Base-by-base conservation (phyloP, 202 grass and related monocot genomes). In the Alloteropsis angusta region DNA sequence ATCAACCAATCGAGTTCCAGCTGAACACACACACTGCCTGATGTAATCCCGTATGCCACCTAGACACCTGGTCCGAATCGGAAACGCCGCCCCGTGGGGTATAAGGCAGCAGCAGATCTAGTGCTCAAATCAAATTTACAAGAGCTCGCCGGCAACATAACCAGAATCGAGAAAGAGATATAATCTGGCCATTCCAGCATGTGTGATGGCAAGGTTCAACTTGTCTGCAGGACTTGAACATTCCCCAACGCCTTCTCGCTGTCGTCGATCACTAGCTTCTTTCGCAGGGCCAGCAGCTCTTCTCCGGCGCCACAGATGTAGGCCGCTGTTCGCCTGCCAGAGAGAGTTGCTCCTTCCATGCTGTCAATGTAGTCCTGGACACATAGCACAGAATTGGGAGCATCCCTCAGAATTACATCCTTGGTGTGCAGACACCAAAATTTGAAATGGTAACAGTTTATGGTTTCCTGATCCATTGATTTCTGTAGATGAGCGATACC, bases 261-360 rank as follows among this genome's bases (percentile, higher is more conserved):
- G 39, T 82, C 61, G 0, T 64, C 76, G 0, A 82, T 85, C 21
- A 63, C 14, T 16, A 97, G 68, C 64, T 87, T 97, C 68, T 94
- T 97, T 55, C 87, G 76, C 25, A 94, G 86, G 22, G 85, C 72
- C 37, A 71, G 16, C 7, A 97, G 47, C 57, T 94, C 83, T 85
- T 94, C 91, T 0, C 95, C 95, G 1, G 89, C 76, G 5, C 67
- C 56, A 2, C 95, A 97, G 68, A 97, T 90, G 69, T 94, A 97
- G 23, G 89, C 91, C 0, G 91, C 83, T 0, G 95, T 86, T 82
- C 85, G 87, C 77, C 95, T 74, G 21, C 95, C 95, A 14, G 95
- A 97, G 34, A 97, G 91, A 69, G 95, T 97, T 25, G 94, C 94
- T n/a, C 94, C 94, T 89, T 97, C 94, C 94, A 97, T 97, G 78